Conservation (phyloP, 345 rosid species). For the Fremontodendron californicum region DNA sequence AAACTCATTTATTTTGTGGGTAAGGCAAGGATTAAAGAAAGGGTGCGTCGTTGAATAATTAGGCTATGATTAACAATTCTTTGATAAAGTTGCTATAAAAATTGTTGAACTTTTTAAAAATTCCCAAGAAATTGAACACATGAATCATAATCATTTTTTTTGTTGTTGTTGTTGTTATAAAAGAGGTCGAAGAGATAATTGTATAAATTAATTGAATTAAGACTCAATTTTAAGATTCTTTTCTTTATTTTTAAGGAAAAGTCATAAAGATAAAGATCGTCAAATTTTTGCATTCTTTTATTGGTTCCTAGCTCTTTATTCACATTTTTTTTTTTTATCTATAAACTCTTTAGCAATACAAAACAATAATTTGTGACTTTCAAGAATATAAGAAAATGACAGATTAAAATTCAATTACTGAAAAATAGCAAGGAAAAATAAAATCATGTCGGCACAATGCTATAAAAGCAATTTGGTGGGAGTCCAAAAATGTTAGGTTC, state of each 20-base stretch:
- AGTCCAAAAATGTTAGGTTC: not conserved
- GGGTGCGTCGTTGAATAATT: not conserved
- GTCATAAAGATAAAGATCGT: too few relatives aligned
- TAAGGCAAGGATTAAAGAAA: not conserved
- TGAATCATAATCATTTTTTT: not conserved
- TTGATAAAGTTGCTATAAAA: not conserved
- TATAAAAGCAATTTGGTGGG: not conserved
- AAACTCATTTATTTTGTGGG: not conserved
- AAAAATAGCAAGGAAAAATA: not conserved
- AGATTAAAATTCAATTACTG: not conserved
- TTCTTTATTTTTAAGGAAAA: too few relatives aligned
- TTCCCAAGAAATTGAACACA: not conserved
- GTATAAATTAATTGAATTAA: too few relatives aligned
- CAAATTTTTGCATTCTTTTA: too few relatives aligned
- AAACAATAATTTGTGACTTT: not conserved
- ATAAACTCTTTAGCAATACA: not conserved
- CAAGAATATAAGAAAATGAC: not conserved
- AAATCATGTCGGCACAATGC: not conserved
- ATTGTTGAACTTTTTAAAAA: not conserved
- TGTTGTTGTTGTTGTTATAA: too few relatives aligned
- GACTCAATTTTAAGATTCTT: too few relatives aligned
- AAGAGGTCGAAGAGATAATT: too few relatives aligned
- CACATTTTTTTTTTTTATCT: not conserved
- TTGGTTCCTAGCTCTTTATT: too few relatives aligned
- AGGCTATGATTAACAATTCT: not conserved